phyloP scores from a whole-genome alignment of 1,284 basidiomycete species.

The Mycosarcoma mackinlayi region DNA sequence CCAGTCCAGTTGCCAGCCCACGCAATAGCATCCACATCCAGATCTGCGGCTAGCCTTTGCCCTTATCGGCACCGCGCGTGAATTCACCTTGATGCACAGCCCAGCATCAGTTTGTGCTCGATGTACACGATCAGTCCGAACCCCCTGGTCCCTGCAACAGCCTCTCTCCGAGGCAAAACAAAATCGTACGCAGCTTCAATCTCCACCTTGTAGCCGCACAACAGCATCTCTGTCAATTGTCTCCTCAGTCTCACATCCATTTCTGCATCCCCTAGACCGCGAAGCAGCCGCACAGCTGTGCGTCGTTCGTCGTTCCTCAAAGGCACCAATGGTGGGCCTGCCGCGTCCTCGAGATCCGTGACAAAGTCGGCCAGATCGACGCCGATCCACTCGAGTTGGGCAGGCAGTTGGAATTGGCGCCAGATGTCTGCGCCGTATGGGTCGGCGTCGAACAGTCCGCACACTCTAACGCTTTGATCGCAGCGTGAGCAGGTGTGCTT shows the following conservation, averaged over 20 bases:
- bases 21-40: no score
- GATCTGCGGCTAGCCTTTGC: no score
- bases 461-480: not conserved
- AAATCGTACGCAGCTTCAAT: conserved; percentile 48
- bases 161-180: not conserved
- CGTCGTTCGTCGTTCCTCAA: conserved; percentile 34
- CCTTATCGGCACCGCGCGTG: no score
- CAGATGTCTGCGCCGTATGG: conserved; percentile 59
- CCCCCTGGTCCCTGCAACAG: not conserved
- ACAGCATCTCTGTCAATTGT: conserved; percentile 40
- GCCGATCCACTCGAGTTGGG: conserved; percentile 19
- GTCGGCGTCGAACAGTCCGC: conserved; percentile 37
- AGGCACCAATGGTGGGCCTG: conserved; percentile 1
- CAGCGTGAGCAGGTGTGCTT: not conserved
- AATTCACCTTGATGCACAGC: no score
- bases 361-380: conserved; percentile 25
- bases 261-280: not conserved
- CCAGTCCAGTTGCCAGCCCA: no score
- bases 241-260: not conserved
- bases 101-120: conserved; percentile 7
- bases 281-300: conserved; percentile 37
- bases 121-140: conserved; percentile 22
- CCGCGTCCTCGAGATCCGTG: not conserved
- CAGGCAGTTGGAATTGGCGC: conserved; percentile 4
- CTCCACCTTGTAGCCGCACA: conserved; percentile 53